Evolutionary conservation across 2,329 filamentous ascomycete species (phyloP).

Genomic region (Calonectria pseudoreteaudii): DNA sequence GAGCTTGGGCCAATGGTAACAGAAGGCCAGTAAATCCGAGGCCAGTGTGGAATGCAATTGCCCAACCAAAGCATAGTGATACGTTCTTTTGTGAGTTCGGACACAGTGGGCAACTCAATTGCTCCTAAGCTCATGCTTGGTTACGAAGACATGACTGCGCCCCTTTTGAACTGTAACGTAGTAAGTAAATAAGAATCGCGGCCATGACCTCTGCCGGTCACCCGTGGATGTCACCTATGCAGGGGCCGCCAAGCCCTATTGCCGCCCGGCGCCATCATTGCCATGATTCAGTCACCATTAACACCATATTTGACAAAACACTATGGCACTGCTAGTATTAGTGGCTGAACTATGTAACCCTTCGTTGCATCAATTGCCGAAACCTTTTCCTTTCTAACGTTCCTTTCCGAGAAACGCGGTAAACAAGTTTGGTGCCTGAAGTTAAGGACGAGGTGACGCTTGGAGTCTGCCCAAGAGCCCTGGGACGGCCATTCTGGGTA

Average conservation of each 20-base stretch:
- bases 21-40: not conserved
- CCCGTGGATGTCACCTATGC: not conserved
- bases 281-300: conserved; percentile 1
- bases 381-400: not conserved
- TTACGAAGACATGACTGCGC: not conserved
- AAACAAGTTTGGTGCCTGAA: conserved; percentile 14
- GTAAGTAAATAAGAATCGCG: not conserved
- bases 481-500: not conserved
- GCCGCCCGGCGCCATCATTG: not conserved
- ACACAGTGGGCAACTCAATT: not conserved
- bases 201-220: not conserved
- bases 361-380: not conserved
- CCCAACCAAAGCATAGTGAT: not conserved
- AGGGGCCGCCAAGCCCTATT: not conserved
- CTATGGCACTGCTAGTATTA: not conserved
- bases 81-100: not conserved
- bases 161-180: not conserved
- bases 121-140: not conserved
- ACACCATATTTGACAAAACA: not conserved
- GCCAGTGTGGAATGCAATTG: not conserved
- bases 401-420: conserved; percentile 4
- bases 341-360: not conserved
- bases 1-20: conserved; percentile 1
- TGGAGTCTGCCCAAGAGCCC: not conserved
- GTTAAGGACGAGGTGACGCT: not conserved